A percentile compares a stretch with the other conserved stretches of the same genome.
Evolutionary conservation across 176 grass and related monocot genomes (phyloP).

Genomic region (Aegilops speltoides): DNA sequence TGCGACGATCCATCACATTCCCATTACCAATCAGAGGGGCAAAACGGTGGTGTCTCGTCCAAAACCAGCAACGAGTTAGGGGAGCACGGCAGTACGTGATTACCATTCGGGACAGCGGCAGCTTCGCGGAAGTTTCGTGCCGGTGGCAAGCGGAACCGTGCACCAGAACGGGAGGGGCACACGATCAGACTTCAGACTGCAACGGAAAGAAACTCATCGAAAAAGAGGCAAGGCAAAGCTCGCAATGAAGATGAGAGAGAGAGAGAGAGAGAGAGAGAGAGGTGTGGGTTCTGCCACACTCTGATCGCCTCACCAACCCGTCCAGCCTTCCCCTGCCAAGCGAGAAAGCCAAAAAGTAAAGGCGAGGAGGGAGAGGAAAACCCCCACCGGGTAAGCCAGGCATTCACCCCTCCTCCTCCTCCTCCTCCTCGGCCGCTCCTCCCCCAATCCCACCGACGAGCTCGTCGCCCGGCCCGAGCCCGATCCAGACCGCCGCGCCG

Average conservation of each 20-base stretch:
- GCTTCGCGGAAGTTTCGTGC: too few species aligned
- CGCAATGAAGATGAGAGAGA: background rate
- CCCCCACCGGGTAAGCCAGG: background rate
- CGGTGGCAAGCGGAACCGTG: background rate
- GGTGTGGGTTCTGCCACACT: background rate
- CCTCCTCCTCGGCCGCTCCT: background rate
- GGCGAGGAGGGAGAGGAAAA: background rate
- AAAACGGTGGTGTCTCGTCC: too few species aligned
- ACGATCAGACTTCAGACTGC: background rate
- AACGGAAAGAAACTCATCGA: background rate
- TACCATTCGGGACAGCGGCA: too few species aligned
- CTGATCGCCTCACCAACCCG: conserved; percentile 7
- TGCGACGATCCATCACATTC: too few species aligned
- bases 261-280: background rate
- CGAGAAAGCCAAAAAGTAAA: background rate
- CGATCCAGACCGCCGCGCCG: background rate
- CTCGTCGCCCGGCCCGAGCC: background rate
- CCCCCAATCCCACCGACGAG: background rate
- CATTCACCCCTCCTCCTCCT: background rate
- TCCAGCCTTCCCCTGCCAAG: background rate
- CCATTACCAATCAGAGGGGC: too few species aligned
- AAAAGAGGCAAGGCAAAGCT: background rate
- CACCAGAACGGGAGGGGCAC: background rate
- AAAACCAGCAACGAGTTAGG: too few species aligned
- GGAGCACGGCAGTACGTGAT: too few species aligned